Base-by-base conservation (phyloP, 2,329 filamentous ascomycete genomes). In the Cladophialophora bantiana region DNA sequence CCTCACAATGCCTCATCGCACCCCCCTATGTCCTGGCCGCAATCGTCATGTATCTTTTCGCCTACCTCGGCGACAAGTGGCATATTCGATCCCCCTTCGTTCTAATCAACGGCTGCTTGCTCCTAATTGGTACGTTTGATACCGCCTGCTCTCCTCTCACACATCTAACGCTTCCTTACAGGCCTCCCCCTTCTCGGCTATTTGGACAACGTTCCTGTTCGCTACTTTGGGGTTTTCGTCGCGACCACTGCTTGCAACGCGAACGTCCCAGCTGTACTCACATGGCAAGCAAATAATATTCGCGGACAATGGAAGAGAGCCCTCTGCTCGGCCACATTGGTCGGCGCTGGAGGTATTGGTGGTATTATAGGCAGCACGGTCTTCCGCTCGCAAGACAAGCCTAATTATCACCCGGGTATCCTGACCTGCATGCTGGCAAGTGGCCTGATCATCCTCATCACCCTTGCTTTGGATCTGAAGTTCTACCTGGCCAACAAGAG, bases 241-340 rank as follows among this genome's bases (percentile, higher is more conserved):
- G 85, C 88, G n/a, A 90, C 90, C 0, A 90, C 90, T 0, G 92
- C 90, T 7, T 88, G 89, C 70, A 93, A 93, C 77, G 86, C 89
- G 70, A 95, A 95, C 75, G 83, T 94, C 4, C 92, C 93, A 0
- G 83, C 88, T 1, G 83, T 87, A 54, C 87, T 96, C 81, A 86
- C 91, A 0, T 95, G 92, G 80, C 92, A 94, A 80, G 91, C 91
- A 50, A 95, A 94, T 80, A 96, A 96, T 78, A 90, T 96, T 74
- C 88, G 91, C 61, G 92, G 92, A 0, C 92, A 95, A 79, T 96
- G 92, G 91, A 96, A 94, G 81, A 87, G 93, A 56, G 92, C 92
- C 0, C 89, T 73, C 13, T 73, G 72, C 65, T 71, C 69, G 18
- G 72, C 72, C 20, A 73, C 70, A 35, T 64, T 73, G 7, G 72